Percentiles rank a stretch among this genome's conserved stretches.
Conservation (phyloP, 257 asterid species). For the Solanum tarapatanum region DNA sequence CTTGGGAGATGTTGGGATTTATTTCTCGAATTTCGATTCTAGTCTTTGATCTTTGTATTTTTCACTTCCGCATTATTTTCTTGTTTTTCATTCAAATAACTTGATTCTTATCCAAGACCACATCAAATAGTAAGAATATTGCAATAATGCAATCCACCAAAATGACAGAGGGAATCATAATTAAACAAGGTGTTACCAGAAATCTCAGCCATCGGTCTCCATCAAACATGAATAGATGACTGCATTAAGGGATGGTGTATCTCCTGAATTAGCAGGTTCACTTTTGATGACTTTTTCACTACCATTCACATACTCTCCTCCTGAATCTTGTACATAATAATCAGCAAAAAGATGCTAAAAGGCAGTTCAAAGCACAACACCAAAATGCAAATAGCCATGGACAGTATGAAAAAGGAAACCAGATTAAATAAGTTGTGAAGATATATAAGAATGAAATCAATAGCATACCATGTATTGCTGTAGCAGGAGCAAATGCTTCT, state of each 20-base stretch:
- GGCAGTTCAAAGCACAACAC: background rate
- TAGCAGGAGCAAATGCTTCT: background rate
- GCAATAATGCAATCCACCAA: background rate
- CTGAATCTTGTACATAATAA: background rate
- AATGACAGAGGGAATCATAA: background rate
- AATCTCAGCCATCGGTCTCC: background rate
- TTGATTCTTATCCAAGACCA: background rate
- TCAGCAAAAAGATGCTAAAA: background rate
- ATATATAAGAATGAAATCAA: background rate
- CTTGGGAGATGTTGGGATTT: background rate
- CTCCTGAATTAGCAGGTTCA: slow-evolving; percentile 7
- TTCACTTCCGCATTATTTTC: background rate
- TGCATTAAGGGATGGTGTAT: background rate
- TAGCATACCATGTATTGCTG: slow-evolving; percentile 1
- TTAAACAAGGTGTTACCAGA: slow-evolving; percentile 7
- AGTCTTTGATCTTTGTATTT: background rate
- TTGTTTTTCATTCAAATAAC: background rate
- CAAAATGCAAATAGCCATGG: background rate
- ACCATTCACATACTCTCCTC: background rate
- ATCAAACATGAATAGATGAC: background rate
- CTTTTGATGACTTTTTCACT: background rate
- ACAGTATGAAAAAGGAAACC: background rate
- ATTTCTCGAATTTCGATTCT: background rate
- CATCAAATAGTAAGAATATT: background rate
- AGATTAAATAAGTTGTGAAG: background rate